A percentile compares a stretch with the other conserved stretches of the same genome.
These are phyloP conservation scores for Lactuca saligna DNA, from an alignment of 129 eudicot species.

Conservation along the genomic window DNA sequence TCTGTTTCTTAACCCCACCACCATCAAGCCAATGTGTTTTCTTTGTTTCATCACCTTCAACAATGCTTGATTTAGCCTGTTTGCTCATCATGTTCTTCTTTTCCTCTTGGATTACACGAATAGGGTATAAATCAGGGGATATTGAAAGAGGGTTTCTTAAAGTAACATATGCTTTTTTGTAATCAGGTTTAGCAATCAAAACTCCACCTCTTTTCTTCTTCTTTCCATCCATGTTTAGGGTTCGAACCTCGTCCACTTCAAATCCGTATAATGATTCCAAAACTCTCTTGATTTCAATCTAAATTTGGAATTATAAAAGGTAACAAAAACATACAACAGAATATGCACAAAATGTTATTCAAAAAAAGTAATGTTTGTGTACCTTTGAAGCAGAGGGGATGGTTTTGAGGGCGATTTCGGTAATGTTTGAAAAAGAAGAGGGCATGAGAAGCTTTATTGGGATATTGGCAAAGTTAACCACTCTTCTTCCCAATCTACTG, in stretches of 20 bases:
- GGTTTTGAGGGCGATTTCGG: slow-evolving; percentile 93
- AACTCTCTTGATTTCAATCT: slow-evolving; percentile 89
- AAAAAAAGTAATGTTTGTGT: not conserved
- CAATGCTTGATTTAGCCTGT: slow-evolving; percentile 62
- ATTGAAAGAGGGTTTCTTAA: slow-evolving; percentile 62
- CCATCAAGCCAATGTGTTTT: slow-evolving; percentile 88
- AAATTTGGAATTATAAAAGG: not conserved
- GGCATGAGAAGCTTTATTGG: slow-evolving; percentile 97
- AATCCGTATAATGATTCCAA: slow-evolving; percentile 87
- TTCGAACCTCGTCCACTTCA: slow-evolving; percentile 81
- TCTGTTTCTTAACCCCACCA: slow-evolving; percentile 33
- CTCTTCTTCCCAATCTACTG: slow-evolving; percentile 76
- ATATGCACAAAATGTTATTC: not conserved
- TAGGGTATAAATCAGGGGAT: slow-evolving; percentile 74
- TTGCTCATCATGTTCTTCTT: slow-evolving; percentile 51
- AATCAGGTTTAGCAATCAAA: slow-evolving; percentile 81
- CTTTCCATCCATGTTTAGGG: slow-evolving; percentile 94
- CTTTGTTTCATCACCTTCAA: slow-evolving; percentile 61
- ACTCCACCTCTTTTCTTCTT: slow-evolving; percentile 88
- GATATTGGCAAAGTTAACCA: slow-evolving; percentile 75
- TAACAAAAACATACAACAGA: not conserved
- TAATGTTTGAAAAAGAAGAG: slow-evolving; percentile 73
- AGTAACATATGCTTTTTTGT: slow-evolving; percentile 90
- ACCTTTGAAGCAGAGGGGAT: slow-evolving; percentile 97
- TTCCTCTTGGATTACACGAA: slow-evolving; percentile 72